Base-by-base conservation (phyloP, 2,329 filamentous ascomycete species). In the Plenodomus tracheiphilus region DNA sequence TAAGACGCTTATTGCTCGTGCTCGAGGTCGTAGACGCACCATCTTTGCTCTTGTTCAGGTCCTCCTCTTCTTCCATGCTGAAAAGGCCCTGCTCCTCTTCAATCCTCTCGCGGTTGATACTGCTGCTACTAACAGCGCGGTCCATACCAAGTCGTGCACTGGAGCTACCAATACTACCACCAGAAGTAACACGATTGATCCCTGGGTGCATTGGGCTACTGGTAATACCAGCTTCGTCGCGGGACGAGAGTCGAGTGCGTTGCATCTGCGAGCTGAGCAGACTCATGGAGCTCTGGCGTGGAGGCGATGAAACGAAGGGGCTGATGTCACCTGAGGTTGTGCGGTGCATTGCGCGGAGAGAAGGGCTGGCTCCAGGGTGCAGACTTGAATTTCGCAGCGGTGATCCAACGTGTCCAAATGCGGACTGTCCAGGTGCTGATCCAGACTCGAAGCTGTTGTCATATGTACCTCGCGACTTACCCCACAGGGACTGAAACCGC, bases 341-440 rank as follows among this genome's bases (percentile, higher is more conserved):
- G 11, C 78, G 75, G 55, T 74, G 75, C 32, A 80, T 77, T 36
- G 80, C 77, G 15, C 79, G 77, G 15, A 82, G 59, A 19, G 75
- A 75, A n/a, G 79, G 79, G 52, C 76, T 81, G 20, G 74, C 75
- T 39, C 71, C 75, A 39, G 76, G 70, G 56, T 79, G 76, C 30
- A 83, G 67, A 6, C 77, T 79, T 2, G 82, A 83, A 63, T 86
- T 85, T 42, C 85, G 83, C 0, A 87, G 77, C 9, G 85, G 85
- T 2, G 85, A 87, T 32, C 85, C 85, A 38, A 87, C 79, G 61
- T 85, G 83, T 38, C 82, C 81, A 45, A 84, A 79, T 1, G 78
- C 78, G 16, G 77, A 77, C 48, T 66, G 43, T 64, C 74, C 65
- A 65, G 65, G 66, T 19, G 64, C 41, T 1, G 69, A 71, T 21